Evolutionary conservation across 768 basidiomycete genomes (phyloP), one percentile per base, ranked within the genome.

Genomic region (Cyathus striatus): DNA sequence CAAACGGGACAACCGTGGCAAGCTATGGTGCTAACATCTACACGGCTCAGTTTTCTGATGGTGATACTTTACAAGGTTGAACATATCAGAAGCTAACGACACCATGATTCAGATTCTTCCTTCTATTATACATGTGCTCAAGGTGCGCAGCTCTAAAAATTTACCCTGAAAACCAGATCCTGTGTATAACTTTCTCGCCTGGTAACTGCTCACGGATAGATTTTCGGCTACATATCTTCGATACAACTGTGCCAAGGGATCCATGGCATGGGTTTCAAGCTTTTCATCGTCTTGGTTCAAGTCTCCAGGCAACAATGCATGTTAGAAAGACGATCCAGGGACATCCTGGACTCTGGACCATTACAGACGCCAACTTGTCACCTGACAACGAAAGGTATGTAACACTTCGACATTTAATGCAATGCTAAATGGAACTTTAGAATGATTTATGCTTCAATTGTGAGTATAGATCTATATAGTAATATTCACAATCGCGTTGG

Each of bases 121-220:
- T 94, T 96, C 60, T 97, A 89, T 59, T 97, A 96, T 60, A 92
- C 93, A 3, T 95, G 93, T 52, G 81, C 79, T 35, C 84, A 88
- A 76, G 87, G 86, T 16, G 27, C 10, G 27, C 86, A 44, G 41
- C 57, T 44, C 9, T n/a, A 9, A 24, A 22, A 30, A 17, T 13
- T 1, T 25, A n/a, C 13, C 38, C 23, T n/a, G n/a, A 23, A 24
- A 34, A 23, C 22, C 18, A n/a, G n/a, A n/a, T n/a, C n/a, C n/a
- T n/a, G n/a, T 43, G 21, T 30, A 20, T 36, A n/a, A 38, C 34
- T 24, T 40, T 23, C 13, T 17, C 34, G 20, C 20, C 30, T 14
- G n/a, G 36, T 35, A 40, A 33, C 60, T n/a, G n/a, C n/a, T n/a
- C n/a, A n/a, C n/a, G n/a, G n/a, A n/a, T n/a, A 87, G 91, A 95